Evolutionary conservation across 306 rosid genomes (phyloP).

Genomic region (Prunus campanulata): DNA sequence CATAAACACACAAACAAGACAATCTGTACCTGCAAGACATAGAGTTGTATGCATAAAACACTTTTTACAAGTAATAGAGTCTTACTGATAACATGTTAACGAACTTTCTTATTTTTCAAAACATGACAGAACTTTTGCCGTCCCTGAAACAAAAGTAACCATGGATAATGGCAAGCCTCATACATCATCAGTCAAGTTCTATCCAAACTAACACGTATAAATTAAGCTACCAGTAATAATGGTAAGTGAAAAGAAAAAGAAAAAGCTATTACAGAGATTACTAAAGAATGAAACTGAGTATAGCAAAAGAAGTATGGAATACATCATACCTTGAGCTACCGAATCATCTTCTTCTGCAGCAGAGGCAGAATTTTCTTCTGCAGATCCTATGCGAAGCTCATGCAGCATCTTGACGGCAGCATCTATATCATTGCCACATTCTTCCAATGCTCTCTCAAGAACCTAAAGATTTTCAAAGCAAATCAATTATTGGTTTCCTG

Average conservation of each 20-base stretch:
- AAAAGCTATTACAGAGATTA: neutral
- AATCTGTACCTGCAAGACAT: neutral
- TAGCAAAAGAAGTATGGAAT: no score
- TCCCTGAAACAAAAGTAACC: neutral
- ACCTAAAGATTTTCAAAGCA: slow-evolving; percentile 43
- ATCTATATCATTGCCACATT: slow-evolving; percentile 78
- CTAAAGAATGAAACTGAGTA: neutral
- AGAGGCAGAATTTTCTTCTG: slow-evolving; percentile 30
- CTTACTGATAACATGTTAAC: neutral
- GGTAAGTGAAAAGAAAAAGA: neutral
- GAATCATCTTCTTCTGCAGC: slow-evolving; percentile 30
- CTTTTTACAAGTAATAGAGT: neutral
- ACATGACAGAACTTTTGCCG: neutral
- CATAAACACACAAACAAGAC: neutral
- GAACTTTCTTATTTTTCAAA: neutral
- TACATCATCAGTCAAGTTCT: neutral
- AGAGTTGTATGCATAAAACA: neutral
- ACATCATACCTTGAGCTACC: slow-evolving; percentile 45
- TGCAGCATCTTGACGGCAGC: slow-evolving; percentile 71
- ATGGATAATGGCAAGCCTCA: neutral
- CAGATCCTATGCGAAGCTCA: slow-evolving; percentile 62
- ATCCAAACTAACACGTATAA: neutral
- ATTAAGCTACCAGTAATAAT: neutral
- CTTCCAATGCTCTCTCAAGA: slow-evolving; percentile 77
- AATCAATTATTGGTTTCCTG: neutral